Evolutionary conservation across 352 stramenopile species (phyloP).

Genomic region (Detonula confervacea): DNA sequence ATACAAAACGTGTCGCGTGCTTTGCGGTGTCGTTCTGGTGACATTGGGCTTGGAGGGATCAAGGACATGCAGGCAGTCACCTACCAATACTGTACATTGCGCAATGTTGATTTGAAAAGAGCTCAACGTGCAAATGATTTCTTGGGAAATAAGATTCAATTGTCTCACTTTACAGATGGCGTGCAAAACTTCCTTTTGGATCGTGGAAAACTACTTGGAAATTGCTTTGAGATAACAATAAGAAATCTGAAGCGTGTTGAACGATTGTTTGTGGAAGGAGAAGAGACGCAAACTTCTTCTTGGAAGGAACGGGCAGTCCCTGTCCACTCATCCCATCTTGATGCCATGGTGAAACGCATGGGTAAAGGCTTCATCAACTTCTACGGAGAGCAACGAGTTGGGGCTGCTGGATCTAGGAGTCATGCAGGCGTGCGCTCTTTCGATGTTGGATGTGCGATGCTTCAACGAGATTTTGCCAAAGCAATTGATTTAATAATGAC

Average conservation of each 20-base stretch:
- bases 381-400: slow-evolving; percentile 82
- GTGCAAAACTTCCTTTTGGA: too few species aligned
- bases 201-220: slow-evolving; percentile 72
- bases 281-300: too few species aligned
- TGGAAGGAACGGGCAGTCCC: slow-evolving; percentile 51
- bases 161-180: slow-evolving; percentile 55
- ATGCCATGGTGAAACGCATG: slow-evolving; percentile 63
- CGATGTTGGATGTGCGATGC: slow-evolving; percentile 77
- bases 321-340: slow-evolving; percentile 51
- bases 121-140: slow-evolving; percentile 29
- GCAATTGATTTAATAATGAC: slow-evolving; percentile 80
- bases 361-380: slow-evolving; percentile 83
- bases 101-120: slow-evolving; percentile 45
- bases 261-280: slow-evolving; percentile 27
- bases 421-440: slow-evolving; percentile 71
- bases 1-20: slow-evolving; percentile 53
- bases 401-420: slow-evolving; percentile 54
- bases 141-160: slow-evolving; percentile 28
- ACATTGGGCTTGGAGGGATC: slow-evolving; percentile 79
- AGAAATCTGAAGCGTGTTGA: slow-evolving; percentile 60
- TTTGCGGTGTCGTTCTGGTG: slow-evolving; percentile 61
- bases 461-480: slow-evolving; percentile 65
- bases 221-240: slow-evolving; percentile 75
- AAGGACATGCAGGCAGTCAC: slow-evolving; percentile 84
- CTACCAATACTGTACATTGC: slow-evolving; percentile 81